A percentile compares a stretch with the other conserved stretches of the same genome.
These are phyloP conservation scores for Symbiodinium pilosum DNA, from an alignment of 73 alveolate genomes.

Conservation along the genomic window DNA sequence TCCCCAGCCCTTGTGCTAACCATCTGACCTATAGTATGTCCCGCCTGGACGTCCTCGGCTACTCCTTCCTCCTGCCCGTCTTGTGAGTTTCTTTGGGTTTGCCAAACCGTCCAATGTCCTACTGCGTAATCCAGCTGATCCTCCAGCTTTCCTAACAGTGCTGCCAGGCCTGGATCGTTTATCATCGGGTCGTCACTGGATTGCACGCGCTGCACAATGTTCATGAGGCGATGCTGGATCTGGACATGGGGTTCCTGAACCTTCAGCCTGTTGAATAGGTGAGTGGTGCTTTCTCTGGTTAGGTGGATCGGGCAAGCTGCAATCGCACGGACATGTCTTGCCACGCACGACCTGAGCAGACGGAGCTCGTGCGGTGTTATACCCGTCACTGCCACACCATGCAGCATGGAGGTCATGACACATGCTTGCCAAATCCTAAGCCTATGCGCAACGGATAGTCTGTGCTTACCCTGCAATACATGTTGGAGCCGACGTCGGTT, in stretches of 20 bases:
- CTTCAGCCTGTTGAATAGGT: background rate
- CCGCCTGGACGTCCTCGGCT: background rate
- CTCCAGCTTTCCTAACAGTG: background rate
- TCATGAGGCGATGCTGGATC: background rate
- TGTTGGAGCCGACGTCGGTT: background rate
- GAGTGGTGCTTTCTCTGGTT: background rate
- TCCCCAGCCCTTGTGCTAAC: background rate
- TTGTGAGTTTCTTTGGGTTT: background rate
- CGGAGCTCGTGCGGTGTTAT: background rate
- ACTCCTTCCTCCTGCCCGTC: background rate
- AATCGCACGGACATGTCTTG: background rate
- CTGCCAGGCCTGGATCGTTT: too few relatives aligned
- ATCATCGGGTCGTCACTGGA: background rate
- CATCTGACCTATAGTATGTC: too few relatives aligned
- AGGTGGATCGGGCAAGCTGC: background rate
- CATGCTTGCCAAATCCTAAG: background rate
- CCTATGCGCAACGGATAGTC: background rate
- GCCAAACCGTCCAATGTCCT: background rate
- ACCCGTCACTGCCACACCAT: background rate
- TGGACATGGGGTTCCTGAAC: background rate
- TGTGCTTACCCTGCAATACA: background rate
- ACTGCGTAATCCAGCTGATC: background rate
- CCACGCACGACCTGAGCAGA: background rate
- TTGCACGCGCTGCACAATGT: background rate
- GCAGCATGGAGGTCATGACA: background rate